These are phyloP conservation scores for Astrothelium subdiscretum DNA, from an alignment of 495 filamentous ascomycete species.

Conservation along the genomic window DNA sequence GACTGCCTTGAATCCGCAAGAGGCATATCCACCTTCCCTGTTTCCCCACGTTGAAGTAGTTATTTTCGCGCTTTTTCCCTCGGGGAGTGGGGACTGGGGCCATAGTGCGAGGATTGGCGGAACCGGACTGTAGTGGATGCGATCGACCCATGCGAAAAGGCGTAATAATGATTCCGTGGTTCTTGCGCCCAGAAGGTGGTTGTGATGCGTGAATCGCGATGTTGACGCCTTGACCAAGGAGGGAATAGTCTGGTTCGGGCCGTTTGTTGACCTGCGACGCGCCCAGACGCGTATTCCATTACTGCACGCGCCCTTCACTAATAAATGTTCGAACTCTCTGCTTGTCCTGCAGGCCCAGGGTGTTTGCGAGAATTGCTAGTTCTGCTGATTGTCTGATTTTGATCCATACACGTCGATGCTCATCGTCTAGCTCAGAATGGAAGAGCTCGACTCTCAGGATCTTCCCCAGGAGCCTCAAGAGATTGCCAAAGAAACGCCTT, in stretches of 20 bases:
- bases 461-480: conserved; percentile 23
- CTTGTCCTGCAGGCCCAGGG: too few relatives aligned
- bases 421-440: neutral
- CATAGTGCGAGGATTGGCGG: neutral
- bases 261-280: neutral
- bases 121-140: neutral
- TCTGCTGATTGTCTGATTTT: neutral
- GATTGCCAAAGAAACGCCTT: conserved; percentile 43
- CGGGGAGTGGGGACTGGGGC: neutral
- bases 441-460: neutral
- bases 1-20: conserved; percentile 11
- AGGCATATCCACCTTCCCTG: conserved; percentile 43
- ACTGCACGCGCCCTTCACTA: neutral
- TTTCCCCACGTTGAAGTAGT: conserved; percentile 54
- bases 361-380: too few relatives aligned
- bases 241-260: neutral
- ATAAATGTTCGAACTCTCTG: too few relatives aligned
- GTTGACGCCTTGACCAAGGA: neutral
- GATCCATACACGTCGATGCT: neutral
- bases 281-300: neutral
- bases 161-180: neutral
- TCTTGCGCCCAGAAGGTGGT: neutral
- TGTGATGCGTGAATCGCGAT: neutral
- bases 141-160: neutral
- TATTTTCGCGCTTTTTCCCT: conserved; percentile 40